phyloP scores from a whole-genome alignment of 352 stramenopile genomes.

The Phytophthora pluvialis region DNA sequence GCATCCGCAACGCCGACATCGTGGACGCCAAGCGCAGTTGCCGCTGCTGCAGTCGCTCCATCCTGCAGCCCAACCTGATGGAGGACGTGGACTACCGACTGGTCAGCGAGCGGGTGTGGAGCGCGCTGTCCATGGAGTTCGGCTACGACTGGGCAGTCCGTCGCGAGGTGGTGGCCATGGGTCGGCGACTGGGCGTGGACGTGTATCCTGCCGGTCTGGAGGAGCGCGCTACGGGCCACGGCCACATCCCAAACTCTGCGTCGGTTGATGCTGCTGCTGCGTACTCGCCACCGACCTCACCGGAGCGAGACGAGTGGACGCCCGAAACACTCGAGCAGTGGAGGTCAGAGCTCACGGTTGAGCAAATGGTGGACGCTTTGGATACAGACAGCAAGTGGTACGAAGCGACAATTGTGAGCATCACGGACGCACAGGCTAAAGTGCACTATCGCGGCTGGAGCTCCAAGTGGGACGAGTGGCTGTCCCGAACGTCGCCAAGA shows the following conservation, averaged over 20 bases:
- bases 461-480: conserved; percentile 96
- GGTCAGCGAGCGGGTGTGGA: conserved; percentile 75
- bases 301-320: conserved; percentile 42
- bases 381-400: conserved; percentile 83
- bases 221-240: conserved; percentile 26
- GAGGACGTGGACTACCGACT: conserved; percentile 67
- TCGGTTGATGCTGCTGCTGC: not conserved
- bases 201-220: conserved; percentile 61
- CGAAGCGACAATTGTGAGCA: conserved; percentile 56
- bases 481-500: conserved; percentile 87
- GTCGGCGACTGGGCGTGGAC: conserved; percentile 50
- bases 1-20: conserved; percentile 51
- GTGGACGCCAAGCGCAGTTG: conserved; percentile 56
- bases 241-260: conserved; percentile 13
- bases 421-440: conserved; percentile 63
- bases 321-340: conserved; percentile 49
- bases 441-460: conserved; percentile 98
- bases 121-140: conserved; percentile 58
- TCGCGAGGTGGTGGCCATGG: conserved; percentile 52
- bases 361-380: conserved; percentile 64
- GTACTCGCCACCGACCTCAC: conserved; percentile 38
- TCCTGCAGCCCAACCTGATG: conserved; percentile 53
- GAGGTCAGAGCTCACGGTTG: conserved; percentile 51
- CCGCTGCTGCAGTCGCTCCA: conserved; percentile 48
- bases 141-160: conserved; percentile 70